Conservation (phyloP, 345 rosid genomes). For the Aquilaria yunnanensis region DNA sequence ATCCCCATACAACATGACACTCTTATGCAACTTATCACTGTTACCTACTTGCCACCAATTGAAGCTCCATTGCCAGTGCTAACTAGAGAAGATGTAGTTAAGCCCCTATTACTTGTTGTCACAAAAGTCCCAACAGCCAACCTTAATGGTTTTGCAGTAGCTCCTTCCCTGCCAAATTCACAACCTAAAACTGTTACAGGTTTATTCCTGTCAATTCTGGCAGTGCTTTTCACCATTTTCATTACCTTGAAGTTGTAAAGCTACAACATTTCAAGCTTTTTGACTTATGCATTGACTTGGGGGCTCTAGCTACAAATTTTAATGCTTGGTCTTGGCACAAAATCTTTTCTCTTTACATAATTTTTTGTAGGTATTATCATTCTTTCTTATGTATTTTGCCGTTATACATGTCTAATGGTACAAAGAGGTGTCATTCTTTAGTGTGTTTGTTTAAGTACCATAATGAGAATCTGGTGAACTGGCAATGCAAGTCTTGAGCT, state of each 20-base stretch:
- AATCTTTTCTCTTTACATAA: too few relatives aligned
- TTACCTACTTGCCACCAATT: constrained; percentile 40
- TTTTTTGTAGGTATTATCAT: constrained; percentile 24
- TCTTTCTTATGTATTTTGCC: constrained; percentile 18
- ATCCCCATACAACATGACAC: constrained; percentile 28
- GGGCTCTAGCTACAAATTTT: too few relatives aligned
- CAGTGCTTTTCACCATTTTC: constrained; percentile 28
- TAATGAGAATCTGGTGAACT: too few relatives aligned
- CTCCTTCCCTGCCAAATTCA: constrained; percentile 34
- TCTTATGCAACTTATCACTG: constrained; percentile 23
- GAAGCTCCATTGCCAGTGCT: constrained; percentile 62
- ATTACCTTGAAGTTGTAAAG: constrained; percentile 24
- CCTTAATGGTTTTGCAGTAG: constrained; percentile 17
- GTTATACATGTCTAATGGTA: background rate
- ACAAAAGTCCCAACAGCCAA: constrained; percentile 17
- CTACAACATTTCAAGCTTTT: too few relatives aligned
- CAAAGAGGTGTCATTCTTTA: background rate
- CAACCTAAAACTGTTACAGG: constrained; percentile 34
- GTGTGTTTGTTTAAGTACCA: background rate
- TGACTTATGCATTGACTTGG: too few relatives aligned
- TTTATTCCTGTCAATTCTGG: constrained; percentile 32
- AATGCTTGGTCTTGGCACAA: too few relatives aligned
- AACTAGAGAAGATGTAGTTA: constrained; percentile 42
- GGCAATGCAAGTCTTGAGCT: too few relatives aligned
- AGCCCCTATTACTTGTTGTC: constrained; percentile 56